These are phyloP conservation scores for Globisporangium cystogenes DNA, from an alignment of 352 stramenopile species.

Conservation along the genomic window DNA sequence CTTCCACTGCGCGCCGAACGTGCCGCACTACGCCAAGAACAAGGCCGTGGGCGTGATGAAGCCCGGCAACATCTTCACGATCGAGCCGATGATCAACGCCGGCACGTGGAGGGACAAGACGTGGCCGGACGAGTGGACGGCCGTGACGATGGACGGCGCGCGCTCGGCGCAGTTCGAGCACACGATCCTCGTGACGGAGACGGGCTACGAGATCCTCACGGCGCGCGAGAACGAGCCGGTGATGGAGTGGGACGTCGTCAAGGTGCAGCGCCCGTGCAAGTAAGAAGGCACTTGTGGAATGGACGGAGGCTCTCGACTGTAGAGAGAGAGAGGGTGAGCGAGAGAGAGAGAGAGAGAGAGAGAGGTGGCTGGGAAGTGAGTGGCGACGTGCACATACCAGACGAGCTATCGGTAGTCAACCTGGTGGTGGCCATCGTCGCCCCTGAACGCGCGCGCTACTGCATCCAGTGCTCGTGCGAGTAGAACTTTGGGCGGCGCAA, in stretches of 20 bases:
- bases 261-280: constrained; percentile 57
- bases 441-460: too few species aligned
- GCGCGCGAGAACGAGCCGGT: constrained; percentile 78
- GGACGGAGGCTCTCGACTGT: too few species aligned
- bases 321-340: not conserved
- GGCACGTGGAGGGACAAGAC: constrained; percentile 87
- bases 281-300: too few species aligned
- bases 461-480: constrained; percentile 32
- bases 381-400: too few species aligned
- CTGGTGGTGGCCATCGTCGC: too few species aligned
- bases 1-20: constrained; percentile 97
- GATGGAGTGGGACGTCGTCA: constrained; percentile 83
- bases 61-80: constrained; percentile 97
- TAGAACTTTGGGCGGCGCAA: constrained; percentile 52
- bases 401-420: too few species aligned
- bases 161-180: constrained; percentile 97
- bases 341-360: constrained; percentile 3
- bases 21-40: constrained; percentile 98
- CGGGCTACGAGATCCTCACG: constrained; percentile 97
- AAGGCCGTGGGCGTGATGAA: constrained; percentile 97
- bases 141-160: constrained; percentile 93
- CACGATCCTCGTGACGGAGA: constrained; percentile 98
- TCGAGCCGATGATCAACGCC: constrained; percentile 99
- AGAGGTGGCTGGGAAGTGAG: not conserved
- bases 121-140: constrained; percentile 98